Conservation (phyloP, 495 filamentous ascomycete species). For the Haplographium delicatum region DNA sequence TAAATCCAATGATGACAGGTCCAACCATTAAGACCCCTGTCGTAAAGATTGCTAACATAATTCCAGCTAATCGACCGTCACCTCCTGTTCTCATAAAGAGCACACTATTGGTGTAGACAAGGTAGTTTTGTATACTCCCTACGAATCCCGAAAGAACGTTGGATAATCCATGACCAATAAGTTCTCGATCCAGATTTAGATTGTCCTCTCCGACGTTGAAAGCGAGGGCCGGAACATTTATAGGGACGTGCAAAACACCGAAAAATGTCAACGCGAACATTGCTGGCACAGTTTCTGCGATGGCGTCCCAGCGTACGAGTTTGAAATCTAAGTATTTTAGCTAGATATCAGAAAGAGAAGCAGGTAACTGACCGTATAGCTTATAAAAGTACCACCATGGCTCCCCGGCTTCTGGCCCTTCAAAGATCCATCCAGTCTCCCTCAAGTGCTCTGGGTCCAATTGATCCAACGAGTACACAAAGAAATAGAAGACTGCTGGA, state of each 20-base stretch:
- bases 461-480: conserved; percentile 59
- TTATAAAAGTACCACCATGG: conserved; percentile 98
- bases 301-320: conserved; percentile 71
- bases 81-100: conserved; percentile 91
- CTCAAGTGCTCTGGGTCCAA: conserved; percentile 60
- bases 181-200: conserved; percentile 82
- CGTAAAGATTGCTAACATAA: conserved; percentile 79
- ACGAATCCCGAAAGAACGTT: conserved; percentile 81
- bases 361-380: conserved; percentile 65
- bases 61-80: conserved; percentile 74
- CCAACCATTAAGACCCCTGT: conserved; percentile 77
- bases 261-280: conserved; percentile 99
- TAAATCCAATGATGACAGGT: conserved; percentile 82
- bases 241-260: conserved; percentile 92
- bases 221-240: conserved; percentile 90
- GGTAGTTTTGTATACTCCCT: conserved; percentile 95
- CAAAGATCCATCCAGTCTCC: conserved; percentile 81
- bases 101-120: conserved; percentile 95
- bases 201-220: conserved; percentile 88
- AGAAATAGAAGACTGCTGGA: conserved; percentile 73
- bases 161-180: conserved; percentile 87
- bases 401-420: conserved; percentile 71
- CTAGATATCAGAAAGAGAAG: background rate
- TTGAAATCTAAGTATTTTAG: conserved; percentile 53
- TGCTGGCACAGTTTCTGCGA: conserved; percentile 75